phyloP scores from a whole-genome alignment of 495 filamentous ascomycete genomes.

The Penicillium silybi region DNA sequence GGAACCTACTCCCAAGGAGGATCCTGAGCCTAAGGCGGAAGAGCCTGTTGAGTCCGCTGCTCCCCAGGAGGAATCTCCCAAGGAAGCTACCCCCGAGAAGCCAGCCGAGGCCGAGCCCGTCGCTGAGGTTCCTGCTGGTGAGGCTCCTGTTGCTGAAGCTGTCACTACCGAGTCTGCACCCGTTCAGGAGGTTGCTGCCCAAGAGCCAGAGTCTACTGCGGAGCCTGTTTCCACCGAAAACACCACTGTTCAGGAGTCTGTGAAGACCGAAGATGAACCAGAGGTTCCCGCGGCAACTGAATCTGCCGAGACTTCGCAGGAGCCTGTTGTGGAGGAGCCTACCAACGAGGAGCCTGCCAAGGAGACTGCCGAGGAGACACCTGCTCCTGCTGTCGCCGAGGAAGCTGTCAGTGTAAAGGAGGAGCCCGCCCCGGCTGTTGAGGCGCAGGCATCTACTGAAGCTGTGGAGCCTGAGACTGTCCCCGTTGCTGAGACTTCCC shows the following conservation, averaged over 20 bases:
- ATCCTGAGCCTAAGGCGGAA: neutral
- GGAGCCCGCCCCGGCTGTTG: neutral
- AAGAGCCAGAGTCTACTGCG: neutral
- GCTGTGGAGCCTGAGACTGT: neutral
- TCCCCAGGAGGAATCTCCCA: neutral
- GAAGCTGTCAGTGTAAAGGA: conserved; percentile 2
- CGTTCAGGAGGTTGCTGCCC: neutral
- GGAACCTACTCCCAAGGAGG: no score
- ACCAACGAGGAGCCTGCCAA: conserved; percentile 1
- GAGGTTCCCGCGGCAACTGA: neutral
- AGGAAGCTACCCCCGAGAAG: neutral
- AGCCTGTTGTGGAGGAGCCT: neutral
- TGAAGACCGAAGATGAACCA: neutral
- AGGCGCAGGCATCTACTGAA: neutral
- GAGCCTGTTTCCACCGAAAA: neutral
- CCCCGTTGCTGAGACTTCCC: neutral
- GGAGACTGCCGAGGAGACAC: conserved; percentile 5
- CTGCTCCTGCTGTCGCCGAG: conserved; percentile 4
- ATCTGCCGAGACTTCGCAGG: neutral
- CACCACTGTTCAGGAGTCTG: neutral
- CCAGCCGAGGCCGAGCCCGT: neutral
- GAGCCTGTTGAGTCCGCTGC: neutral
- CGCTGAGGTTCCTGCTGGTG: neutral
- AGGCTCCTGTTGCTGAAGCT: neutral
- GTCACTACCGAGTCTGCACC: no score